These are phyloP conservation scores for Penicillium daleae DNA, from an alignment of 495 filamentous ascomycete species.

Conservation along the genomic window DNA sequence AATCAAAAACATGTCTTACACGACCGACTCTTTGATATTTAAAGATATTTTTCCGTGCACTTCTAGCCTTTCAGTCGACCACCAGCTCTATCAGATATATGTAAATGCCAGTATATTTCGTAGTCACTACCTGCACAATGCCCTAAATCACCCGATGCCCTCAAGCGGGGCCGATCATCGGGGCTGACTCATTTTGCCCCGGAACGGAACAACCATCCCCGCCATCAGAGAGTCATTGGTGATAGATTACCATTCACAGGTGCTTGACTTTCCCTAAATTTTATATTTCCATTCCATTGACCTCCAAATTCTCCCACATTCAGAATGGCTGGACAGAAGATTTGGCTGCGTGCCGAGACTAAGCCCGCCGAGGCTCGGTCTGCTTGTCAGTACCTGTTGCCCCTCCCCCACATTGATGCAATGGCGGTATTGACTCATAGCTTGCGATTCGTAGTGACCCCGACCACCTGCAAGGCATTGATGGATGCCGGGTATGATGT, in stretches of 20 bases:
- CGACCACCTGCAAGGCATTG: slow-evolving; percentile 74
- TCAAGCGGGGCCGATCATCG: slow-evolving; percentile 21
- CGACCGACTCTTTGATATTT: not conserved
- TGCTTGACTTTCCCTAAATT: slow-evolving; percentile 7
- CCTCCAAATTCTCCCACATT: slow-evolving; percentile 14
- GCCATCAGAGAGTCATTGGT: slow-evolving; percentile 42
- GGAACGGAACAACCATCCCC: slow-evolving; percentile 47
- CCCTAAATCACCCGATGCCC: not conserved
- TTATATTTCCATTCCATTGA: slow-evolving; percentile 11
- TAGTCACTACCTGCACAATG: not conserved
- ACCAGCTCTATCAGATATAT: not conserved
- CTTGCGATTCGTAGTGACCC: slow-evolving; percentile 51
- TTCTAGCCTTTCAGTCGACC: not conserved
- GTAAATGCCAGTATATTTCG: not conserved
- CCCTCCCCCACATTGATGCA: slow-evolving; percentile 13
- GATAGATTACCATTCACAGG: slow-evolving; percentile 13
- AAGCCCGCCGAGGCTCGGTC: slow-evolving; percentile 55
- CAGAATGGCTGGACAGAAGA: slow-evolving; percentile 49
- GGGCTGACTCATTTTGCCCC: slow-evolving; percentile 39
- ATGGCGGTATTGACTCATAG: slow-evolving; percentile 16
- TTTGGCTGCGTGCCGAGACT: slow-evolving; percentile 54
- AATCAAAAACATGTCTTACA: slow-evolving; percentile 7
- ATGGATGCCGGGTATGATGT: slow-evolving; percentile 83
- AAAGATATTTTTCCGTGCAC: not conserved
- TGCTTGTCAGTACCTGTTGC: slow-evolving; percentile 40